These are phyloP conservation scores for Eucalyptus globulus DNA, from an alignment of 345 rosid species.

Conservation along the genomic window DNA sequence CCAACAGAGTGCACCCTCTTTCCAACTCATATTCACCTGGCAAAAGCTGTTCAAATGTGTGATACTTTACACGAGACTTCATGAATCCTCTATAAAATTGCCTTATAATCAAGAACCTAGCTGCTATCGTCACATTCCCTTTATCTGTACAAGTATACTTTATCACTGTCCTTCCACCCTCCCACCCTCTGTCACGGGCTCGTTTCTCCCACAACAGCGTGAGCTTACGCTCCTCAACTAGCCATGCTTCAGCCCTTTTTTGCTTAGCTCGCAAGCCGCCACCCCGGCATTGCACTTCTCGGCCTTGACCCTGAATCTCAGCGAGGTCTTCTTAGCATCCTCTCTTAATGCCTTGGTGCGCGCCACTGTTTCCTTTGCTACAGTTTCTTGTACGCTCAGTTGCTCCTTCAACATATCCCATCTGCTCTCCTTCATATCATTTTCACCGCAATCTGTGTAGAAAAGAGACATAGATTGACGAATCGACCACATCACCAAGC, in stretches of 20 bases:
- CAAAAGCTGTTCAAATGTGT: not conserved
- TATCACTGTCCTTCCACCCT: not conserved
- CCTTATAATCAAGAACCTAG: not conserved
- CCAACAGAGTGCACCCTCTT: not conserved
- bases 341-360: not conserved
- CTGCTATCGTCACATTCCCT: not conserved
- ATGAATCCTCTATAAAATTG: not conserved
- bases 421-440: not conserved
- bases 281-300: constrained; percentile 21
- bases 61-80: not conserved
- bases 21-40: not conserved
- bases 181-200: not conserved
- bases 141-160: not conserved
- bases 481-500: not conserved
- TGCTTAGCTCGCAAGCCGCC: constrained; percentile 21
- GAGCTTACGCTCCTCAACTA: constrained; percentile 13
- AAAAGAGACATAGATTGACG: not conserved
- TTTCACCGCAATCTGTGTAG: not conserved
- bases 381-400: not conserved
- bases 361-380: not conserved
- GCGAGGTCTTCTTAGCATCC: not conserved
- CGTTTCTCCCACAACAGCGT: constrained; percentile 18
- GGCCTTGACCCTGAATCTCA: constrained; percentile 21
- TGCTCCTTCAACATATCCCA: not conserved
- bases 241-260: constrained; percentile 15